Evolutionary conservation across 108 stramenopile genomes (phyloP).

Genomic region (Hondaea fermentalgiana): DNA sequence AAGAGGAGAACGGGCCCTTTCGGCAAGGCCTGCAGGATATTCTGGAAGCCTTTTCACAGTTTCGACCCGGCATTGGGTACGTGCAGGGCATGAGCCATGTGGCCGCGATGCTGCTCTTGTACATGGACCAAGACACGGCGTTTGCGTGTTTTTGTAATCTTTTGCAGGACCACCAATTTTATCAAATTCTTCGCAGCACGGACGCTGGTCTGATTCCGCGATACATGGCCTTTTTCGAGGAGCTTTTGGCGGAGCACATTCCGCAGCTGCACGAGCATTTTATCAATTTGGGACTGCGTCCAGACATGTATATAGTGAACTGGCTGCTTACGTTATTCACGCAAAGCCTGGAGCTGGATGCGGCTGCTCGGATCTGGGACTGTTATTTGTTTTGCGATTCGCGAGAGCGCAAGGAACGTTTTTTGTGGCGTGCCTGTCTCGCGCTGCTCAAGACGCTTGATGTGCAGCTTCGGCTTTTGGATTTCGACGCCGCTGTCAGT

Average conservation of each 20-base stretch:
- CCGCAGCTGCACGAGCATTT: neutral
- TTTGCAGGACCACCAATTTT: constrained; percentile 1
- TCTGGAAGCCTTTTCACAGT: neutral
- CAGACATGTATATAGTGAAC: neutral
- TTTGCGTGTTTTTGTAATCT: constrained; percentile 17
- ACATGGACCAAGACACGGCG: neutral
- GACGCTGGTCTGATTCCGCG: neutral
- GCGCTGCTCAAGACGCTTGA: neutral
- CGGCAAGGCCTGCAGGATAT: neutral
- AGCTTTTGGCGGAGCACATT: neutral
- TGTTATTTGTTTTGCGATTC: neutral
- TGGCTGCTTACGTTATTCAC: neutral
- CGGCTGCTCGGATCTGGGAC: constrained; percentile 3
- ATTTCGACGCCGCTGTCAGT: neutral
- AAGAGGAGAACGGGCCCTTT: constrained; percentile 1
- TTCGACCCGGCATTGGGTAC: constrained; percentile 28
- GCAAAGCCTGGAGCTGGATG: neutral
- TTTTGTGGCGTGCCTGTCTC: neutral
- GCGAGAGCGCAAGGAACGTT: neutral
- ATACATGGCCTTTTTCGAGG: neutral
- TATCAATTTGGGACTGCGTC: neutral
- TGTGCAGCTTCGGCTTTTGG: neutral
- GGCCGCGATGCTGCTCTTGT: constrained; percentile 19
- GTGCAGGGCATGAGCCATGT: constrained; percentile 28
- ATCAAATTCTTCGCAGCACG: neutral